Evolutionary conservation across 805 yeast genomes (phyloP).

Genomic region (Cyberlindnera meyerae): DNA sequence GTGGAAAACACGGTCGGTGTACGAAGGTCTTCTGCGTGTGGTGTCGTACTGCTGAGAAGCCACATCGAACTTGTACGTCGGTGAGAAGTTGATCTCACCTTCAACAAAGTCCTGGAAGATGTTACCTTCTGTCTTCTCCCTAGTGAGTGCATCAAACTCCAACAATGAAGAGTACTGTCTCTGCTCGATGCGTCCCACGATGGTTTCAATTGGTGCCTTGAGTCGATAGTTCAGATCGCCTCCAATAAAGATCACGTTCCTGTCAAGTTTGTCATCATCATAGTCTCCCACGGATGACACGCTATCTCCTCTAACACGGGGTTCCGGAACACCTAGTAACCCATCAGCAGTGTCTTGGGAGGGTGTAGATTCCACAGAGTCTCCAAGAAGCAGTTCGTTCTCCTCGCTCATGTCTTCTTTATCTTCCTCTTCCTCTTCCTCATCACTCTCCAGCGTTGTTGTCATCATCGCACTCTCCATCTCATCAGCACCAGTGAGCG

Average conservation of each 20-base stretch:
- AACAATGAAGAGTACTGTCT: conserved; percentile 33
- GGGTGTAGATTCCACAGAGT: too few species aligned
- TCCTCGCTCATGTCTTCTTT: conserved; percentile 9
- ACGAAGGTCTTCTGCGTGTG: conserved; percentile 50
- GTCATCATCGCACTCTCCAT: conserved; percentile 12
- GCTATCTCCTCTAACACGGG: too few species aligned
- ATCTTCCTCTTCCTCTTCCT: conserved; percentile 11
- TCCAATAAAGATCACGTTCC: conserved; percentile 33
- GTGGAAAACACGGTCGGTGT: conserved; percentile 53
- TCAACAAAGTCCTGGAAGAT: conserved; percentile 45
- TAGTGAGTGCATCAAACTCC: conserved; percentile 39
- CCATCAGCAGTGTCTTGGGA: too few species aligned
- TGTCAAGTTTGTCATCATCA: conserved; percentile 7
- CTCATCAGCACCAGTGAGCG: conserved; percentile 28
- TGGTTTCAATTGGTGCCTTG: conserved; percentile 26
- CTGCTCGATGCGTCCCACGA: conserved; percentile 26
- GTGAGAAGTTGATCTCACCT: conserved; percentile 42
- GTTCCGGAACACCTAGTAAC: too few species aligned
- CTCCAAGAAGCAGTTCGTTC: too few species aligned
- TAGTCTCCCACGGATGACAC: too few species aligned
- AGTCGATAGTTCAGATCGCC: conserved; percentile 57
- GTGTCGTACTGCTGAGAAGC: conserved; percentile 19
- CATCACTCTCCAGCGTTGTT: conserved; percentile 14
- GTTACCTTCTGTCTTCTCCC: conserved; percentile 29
- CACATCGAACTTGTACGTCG: conserved; percentile 45